Percentiles rank a stretch among this genome's conserved stretches.
phyloP scores from a whole-genome alignment of 164 flowering plant genomes.

The Santalum album region DNA sequence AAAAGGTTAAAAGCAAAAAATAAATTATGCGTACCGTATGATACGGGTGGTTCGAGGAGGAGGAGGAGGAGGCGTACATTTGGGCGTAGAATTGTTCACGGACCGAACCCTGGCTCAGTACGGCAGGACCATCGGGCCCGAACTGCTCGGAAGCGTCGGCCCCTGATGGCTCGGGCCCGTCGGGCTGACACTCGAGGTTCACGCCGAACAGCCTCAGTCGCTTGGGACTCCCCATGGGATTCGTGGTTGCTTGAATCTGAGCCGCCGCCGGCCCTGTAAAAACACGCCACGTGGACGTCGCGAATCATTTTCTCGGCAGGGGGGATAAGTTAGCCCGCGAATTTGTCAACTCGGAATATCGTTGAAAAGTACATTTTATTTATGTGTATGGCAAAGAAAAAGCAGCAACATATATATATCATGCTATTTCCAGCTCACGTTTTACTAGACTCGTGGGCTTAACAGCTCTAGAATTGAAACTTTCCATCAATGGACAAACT shows the following conservation, averaged over 20 bases:
- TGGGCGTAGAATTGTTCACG: constrained; percentile 2
- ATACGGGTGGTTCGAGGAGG: background rate
- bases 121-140: constrained; percentile 22
- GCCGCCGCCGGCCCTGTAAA: constrained; percentile 8
- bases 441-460: no score
- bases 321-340: no score
- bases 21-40: constrained; percentile 18
- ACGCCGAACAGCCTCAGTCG: constrained; percentile 75
- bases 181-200: constrained; percentile 64
- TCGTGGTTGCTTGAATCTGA: constrained; percentile 12
- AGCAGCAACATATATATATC: no score
- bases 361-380: no score
- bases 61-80: no score
- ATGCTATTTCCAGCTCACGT: no score
- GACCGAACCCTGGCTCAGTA: constrained; percentile 32
- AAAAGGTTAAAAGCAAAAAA: no score
- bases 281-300: constrained; percentile 7
- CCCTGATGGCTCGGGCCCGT: constrained; percentile 25
- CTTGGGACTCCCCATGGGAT: constrained; percentile 32
- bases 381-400: no score
- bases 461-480: no score
- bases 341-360: no score
- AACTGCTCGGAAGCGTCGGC: constrained; percentile 26
- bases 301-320: background rate
- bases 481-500: no score